Evolutionary conservation across 2,329 filamentous ascomycete species (phyloP).

Genomic region (Huntiella decipiens): DNA sequence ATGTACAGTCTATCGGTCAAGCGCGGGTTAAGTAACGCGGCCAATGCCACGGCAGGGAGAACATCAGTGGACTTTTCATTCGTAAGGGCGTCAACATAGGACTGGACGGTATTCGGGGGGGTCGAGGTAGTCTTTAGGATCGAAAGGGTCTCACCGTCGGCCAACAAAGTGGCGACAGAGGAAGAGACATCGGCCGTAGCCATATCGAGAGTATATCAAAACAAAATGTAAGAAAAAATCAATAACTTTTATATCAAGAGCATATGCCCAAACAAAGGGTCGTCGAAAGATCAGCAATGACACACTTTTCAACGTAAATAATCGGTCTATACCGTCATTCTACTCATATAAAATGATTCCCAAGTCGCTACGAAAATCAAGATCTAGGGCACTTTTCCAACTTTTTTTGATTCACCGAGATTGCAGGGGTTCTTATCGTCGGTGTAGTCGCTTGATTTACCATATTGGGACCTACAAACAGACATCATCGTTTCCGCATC

Average conservation of each 20-base stretch:
- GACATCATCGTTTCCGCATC: too few species aligned
- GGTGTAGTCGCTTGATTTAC: not conserved
- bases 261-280: not conserved
- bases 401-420: conserved; percentile 11
- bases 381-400: not conserved
- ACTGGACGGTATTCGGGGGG: conserved; percentile 29
- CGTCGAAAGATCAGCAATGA: not conserved
- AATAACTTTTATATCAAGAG: not conserved
- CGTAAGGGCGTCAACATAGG: conserved; percentile 18
- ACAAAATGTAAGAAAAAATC: not conserved
- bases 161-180: conserved; percentile 10
- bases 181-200: conserved; percentile 12
- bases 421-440: conserved; percentile 7
- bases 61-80: conserved; percentile 43
- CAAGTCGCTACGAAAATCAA: not conserved
- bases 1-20: conserved; percentile 56
- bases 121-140: conserved; percentile 29
- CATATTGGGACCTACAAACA: too few species aligned
- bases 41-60: conserved; percentile 50
- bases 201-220: conserved; percentile 6
- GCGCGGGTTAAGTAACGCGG: conserved; percentile 43
- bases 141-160: conserved; percentile 11
- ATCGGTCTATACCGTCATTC: too few species aligned
- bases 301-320: too few species aligned
- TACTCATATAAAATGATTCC: too few species aligned